Percentiles rank a stretch among this genome's conserved stretches.
These are phyloP conservation scores for Pleoardoris graminearum DNA, from an alignment of 2,329 filamentous ascomycete species.

Conservation along the genomic window DNA sequence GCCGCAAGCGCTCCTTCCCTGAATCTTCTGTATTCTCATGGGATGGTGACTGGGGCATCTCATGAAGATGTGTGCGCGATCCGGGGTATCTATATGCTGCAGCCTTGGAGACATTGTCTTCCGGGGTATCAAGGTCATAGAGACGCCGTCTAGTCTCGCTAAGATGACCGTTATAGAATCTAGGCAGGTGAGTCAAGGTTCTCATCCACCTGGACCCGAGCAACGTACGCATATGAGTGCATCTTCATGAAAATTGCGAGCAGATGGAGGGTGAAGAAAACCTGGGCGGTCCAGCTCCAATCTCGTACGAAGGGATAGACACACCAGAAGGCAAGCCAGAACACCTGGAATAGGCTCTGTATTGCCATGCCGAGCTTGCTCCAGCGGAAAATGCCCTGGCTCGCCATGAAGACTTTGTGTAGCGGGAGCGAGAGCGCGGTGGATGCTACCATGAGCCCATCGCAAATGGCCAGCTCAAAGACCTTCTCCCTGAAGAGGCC, in stretches of 20 bases:
- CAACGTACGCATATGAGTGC: slow-evolving; percentile 77
- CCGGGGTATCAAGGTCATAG: slow-evolving; percentile 75
- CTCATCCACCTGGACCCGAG: not conserved
- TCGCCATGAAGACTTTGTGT: slow-evolving; percentile 67
- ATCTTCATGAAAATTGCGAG: slow-evolving; percentile 97
- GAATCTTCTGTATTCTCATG: slow-evolving; percentile 51
- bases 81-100: slow-evolving; percentile 75
- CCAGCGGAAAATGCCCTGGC: slow-evolving; percentile 68
- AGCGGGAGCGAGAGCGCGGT: slow-evolving; percentile 74
- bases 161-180: slow-evolving; percentile 94
- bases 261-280: slow-evolving; percentile 89
- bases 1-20: slow-evolving; percentile 53
- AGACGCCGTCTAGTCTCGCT: slow-evolving; percentile 84
- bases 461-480: slow-evolving; percentile 81
- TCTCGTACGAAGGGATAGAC: slow-evolving; percentile 76
- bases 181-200: slow-evolving; percentile 15
- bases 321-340: slow-evolving; percentile 84
- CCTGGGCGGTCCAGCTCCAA: slow-evolving; percentile 97
- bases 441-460: slow-evolving; percentile 80
- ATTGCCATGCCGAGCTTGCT: slow-evolving; percentile 73
- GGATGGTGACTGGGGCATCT: slow-evolving; percentile 52
- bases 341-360: slow-evolving; percentile 78
- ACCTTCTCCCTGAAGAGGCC: slow-evolving; percentile 84
- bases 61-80: slow-evolving; percentile 54
- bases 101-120: slow-evolving; percentile 66